Percentiles rank a stretch among this genome's conserved stretches.
Conservation (phyloP, 1,284 basidiomycete genomes). For the Inonotus hispidus region DNA sequence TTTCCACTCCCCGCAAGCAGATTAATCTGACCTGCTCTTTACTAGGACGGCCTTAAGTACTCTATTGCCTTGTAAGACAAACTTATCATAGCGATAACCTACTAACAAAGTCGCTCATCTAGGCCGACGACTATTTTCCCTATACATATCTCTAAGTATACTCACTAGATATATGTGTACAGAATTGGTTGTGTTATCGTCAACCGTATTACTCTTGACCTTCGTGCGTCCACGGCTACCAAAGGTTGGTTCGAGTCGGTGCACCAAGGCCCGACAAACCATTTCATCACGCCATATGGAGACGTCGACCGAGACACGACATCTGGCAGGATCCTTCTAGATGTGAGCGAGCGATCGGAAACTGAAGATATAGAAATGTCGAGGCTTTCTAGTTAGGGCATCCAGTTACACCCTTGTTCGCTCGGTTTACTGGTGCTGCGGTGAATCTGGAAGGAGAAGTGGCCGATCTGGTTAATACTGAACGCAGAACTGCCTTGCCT, state of each 20-base stretch:
- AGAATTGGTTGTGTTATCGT: background rate
- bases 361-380: too few relatives aligned
- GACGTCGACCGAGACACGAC: too few relatives aligned
- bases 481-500: too few relatives aligned
- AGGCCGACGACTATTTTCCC: background rate
- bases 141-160: background rate
- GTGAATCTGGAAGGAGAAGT: too few relatives aligned
- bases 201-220: conserved; percentile 3
- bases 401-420: too few relatives aligned
- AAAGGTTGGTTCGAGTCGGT: background rate
- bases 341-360: too few relatives aligned
- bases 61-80: background rate
- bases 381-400: too few relatives aligned
- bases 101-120: background rate
- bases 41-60: background rate
- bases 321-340: too few relatives aligned
- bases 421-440: too few relatives aligned
- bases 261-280: background rate
- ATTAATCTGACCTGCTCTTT: background rate
- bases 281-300: too few relatives aligned
- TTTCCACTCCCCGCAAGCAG: background rate
- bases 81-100: background rate
- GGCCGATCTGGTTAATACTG: too few relatives aligned
- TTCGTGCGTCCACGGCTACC: background rate
- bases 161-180: background rate